Base-by-base conservation (phyloP, 805 yeast species). In the Lachancea dasiensis region DNA sequence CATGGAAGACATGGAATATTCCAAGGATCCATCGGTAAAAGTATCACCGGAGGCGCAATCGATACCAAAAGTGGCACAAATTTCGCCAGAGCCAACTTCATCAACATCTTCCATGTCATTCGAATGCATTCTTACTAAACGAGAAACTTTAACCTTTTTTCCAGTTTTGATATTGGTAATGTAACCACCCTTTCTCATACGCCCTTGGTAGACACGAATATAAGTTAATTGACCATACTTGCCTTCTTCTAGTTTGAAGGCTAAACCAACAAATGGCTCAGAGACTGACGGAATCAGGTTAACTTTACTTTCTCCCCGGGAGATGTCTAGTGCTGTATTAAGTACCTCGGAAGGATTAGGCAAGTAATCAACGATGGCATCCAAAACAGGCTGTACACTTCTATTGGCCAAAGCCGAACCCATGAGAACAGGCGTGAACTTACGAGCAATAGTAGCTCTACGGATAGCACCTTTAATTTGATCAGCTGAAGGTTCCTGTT, bases 11-110 rank as follows among this genome's bases (percentile, higher is more conserved):
- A 92, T 90, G 39, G 98, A 80, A 52, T 84, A 81, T 52, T 79
- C 71, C 39, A 79, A 69, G 10, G 73, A 70, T 38, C 92, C 95
- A 49, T 86, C 95, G 31, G 95, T 81, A 64, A 92, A 92, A 10
- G 97, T 86, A 58, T 92, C 98, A 57, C 99, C 99, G 10, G 98
- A 92, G 8, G 97, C 80, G 73, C 99, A 92, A 63, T 92, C 98
- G 51, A 92, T 85, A 67, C 99, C 99, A 54, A 92, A 92, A 41
- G 97, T 90, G 39, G 99, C 99, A 69, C 99, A 92, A 54, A 92
- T 92, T 69, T 92, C 98, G 61, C 99, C 99, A 21, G 97, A 90
- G 16, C 90, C 92, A 56, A 86, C 81, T 67, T 89, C 97, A 34
- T 80, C 84, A 34, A 86, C 92, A 60, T 92, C 99, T 69, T 92